Conservation (phyloP, 768 basidiomycete genomes). For the Panus rudis region DNA sequence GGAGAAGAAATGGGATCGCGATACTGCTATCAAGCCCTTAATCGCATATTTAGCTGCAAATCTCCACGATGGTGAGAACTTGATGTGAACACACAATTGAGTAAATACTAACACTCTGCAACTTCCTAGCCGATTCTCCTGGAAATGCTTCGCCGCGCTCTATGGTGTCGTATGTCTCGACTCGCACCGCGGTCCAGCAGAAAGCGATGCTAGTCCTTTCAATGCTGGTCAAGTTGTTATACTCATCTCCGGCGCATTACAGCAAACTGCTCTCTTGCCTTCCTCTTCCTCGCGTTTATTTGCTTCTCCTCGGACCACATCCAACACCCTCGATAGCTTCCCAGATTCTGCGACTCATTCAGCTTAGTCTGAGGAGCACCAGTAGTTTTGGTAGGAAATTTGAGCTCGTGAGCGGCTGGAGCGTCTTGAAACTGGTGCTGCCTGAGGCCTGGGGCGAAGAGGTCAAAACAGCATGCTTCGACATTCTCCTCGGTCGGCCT, state of each 20-base stretch:
- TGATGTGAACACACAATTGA: background rate
- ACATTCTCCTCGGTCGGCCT: slow-evolving; percentile 64
- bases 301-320: slow-evolving; percentile 75
- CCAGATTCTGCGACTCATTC: slow-evolving; percentile 54
- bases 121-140: slow-evolving; percentile 6
- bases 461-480: slow-evolving; percentile 64
- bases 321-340: slow-evolving; percentile 54
- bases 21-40: slow-evolving; percentile 76
- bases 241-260: slow-evolving; percentile 35
- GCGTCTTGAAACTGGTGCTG: slow-evolving; percentile 58
- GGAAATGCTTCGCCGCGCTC: slow-evolving; percentile 44
- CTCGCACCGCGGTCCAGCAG: slow-evolving; percentile 37
- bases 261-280: slow-evolving; percentile 66
- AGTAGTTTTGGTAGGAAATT: slow-evolving; percentile 73
- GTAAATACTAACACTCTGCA: background rate
- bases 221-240: slow-evolving; percentile 51
- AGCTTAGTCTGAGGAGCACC: slow-evolving; percentile 46
- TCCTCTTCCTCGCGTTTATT: slow-evolving; percentile 70
- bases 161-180: slow-evolving; percentile 48
- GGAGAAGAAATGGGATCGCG: slow-evolving; percentile 60
- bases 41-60: slow-evolving; percentile 83
- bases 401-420: slow-evolving; percentile 83
- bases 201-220: slow-evolving; percentile 66
- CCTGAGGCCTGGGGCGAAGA: slow-evolving; percentile 59
- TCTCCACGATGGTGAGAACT: slow-evolving; percentile 56